Base-by-base conservation (phyloP, 345 rosid species). In the Cardamine occulta region DNA sequence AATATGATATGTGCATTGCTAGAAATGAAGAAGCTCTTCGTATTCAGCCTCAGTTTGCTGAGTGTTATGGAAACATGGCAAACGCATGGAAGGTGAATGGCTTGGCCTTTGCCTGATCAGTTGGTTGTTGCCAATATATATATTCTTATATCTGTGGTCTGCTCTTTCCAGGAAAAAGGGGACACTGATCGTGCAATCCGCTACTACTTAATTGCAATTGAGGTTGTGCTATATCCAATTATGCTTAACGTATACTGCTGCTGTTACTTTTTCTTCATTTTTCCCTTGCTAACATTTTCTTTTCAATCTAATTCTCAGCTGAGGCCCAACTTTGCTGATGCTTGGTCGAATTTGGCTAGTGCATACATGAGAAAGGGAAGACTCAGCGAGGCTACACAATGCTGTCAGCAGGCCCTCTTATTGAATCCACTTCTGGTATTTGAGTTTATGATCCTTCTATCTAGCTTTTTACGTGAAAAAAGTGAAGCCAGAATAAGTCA, bases 41-140 rank as follows among this genome's bases (percentile, higher is more conserved):
- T 51, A 82, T 93, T 55, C 93, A 93, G 42, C 99, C 98, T 32
- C 94, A 79, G 61, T 96, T 93, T 79, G 98, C 99, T 14, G 99
- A 96, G 86, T 96, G 99, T 80, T 96, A 91, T 80, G 99, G 99
- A 51, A 96, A 96, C 82, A 90, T 91, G 97, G 99, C 99, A 68
- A 96, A 96, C 75, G 99, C 99, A 28, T 91, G 96, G 97, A 96
- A 96, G 98, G 99, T 79, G 32, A 53, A 4, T 67, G 53, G 48
- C 29, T 55, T 79, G 77, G 39, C 21, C 66, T 59, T 74, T 73
- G 4, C 35, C 37, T 79, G n/a, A 51, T 61, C 21, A 12, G 53
- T 61, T 51, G 23, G 39, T 79, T 52, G 47, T 39, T 49, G 34
- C 47, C 47, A 15, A 34, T 47, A 19, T 42, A 1, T 37, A 4